These are phyloP conservation scores for Cryptococcus amylolentus DNA, from an alignment of 1,284 basidiomycete genomes.

Conservation along the genomic window DNA sequence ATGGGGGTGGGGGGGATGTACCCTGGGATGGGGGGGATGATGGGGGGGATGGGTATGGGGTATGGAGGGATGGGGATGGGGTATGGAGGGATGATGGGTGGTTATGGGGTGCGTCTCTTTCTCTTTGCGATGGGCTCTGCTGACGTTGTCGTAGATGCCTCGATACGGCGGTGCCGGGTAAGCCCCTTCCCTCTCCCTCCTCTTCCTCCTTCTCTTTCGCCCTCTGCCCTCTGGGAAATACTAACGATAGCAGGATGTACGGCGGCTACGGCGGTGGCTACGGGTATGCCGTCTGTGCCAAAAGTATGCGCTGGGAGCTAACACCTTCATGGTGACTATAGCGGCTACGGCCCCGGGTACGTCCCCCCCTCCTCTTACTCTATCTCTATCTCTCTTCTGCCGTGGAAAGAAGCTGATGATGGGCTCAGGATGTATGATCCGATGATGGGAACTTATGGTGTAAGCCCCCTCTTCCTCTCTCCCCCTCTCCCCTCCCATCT, in stretches of 20 bases:
- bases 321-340: background rate
- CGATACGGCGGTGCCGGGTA: conserved; percentile 21
- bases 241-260: conserved; percentile 13
- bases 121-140: background rate
- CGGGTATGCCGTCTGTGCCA: conserved; percentile 3
- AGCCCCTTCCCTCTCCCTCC: background rate
- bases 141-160: conserved; percentile 19
- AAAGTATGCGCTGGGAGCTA: background rate
- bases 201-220: background rate
- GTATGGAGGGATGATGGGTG: conserved; percentile 17
- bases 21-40: conserved; percentile 15
- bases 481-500: background rate
- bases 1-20: conserved; percentile 2
- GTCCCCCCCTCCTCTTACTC: background rate
- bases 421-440: conserved; percentile 27
- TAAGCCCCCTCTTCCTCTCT: conserved; percentile 9
- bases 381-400: background rate
- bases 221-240: background rate
- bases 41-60: conserved; percentile 14
- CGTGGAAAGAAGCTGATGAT: background rate
- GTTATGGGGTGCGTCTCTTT: conserved; percentile 20
- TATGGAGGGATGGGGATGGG: conserved; percentile 18
- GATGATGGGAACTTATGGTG: conserved; percentile 35
- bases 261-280: conserved; percentile 16
- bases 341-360: conserved; percentile 12